These are phyloP conservation scores for Trichocladium antarcticum DNA, from an alignment of 495 filamentous ascomycete species.

Conservation along the genomic window DNA sequence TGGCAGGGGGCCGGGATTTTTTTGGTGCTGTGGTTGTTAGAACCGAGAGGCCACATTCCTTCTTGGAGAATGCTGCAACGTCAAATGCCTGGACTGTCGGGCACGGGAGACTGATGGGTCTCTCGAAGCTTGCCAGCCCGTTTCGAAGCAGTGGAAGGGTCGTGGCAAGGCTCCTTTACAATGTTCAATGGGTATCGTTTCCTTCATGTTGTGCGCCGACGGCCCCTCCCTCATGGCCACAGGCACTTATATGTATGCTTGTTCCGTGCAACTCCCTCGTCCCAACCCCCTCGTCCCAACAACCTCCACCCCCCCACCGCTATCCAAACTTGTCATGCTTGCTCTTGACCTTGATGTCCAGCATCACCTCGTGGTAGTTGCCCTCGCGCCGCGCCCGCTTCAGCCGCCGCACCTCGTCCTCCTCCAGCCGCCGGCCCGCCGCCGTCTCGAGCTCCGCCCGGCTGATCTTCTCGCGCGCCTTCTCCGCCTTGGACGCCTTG, in stretches of 20 bases:
- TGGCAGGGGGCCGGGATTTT: no score
- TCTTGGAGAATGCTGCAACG: no score
- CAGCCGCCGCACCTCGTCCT: constrained; percentile 73
- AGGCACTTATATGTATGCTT: no score
- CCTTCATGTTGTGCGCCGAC: background rate
- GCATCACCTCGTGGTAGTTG: constrained; percentile 76
- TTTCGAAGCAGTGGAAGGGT: background rate
- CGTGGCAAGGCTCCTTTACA: background rate
- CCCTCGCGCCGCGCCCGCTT: constrained; percentile 78
- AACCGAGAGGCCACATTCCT: no score
- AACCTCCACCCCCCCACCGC: background rate
- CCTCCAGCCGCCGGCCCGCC: constrained; percentile 63
- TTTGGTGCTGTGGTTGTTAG: no score
- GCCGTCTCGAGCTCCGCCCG: constrained; percentile 76
- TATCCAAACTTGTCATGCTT: constrained; percentile 90
- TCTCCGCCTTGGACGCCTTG: constrained; percentile 59
- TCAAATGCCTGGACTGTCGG: no score
- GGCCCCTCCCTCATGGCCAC: no score
- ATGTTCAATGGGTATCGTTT: background rate
- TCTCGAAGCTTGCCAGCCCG: no score
- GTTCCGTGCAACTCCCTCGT: no score
- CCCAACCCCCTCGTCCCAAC: no score
- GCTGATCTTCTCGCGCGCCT: constrained; percentile 72
- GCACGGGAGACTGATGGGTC: no score
- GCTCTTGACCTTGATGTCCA: constrained; percentile 84